Conservation (phyloP, 2,329 filamentous ascomycete genomes). For the Alternaria sp. region DNA sequence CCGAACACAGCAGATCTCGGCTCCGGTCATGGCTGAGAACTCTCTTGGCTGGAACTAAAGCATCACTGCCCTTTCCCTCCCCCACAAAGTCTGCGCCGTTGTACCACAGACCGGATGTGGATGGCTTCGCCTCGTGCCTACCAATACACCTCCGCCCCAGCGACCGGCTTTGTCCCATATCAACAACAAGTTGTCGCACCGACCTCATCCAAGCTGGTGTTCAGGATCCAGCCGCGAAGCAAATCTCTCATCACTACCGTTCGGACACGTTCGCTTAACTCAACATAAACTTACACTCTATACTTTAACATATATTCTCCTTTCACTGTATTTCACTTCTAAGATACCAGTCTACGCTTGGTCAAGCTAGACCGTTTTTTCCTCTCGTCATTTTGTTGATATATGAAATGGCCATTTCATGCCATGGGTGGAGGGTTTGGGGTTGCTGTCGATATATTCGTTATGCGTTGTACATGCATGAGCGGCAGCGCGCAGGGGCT, state of each 20-base stretch:
- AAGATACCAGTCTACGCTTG: slow-evolving; percentile 51
- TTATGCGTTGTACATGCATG: slow-evolving; percentile 28
- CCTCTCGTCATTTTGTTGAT: slow-evolving; percentile 28
- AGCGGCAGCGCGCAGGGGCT: slow-evolving; percentile 14
- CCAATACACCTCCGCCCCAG: slow-evolving; percentile 29
- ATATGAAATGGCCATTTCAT: slow-evolving; percentile 17
- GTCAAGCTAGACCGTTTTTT: slow-evolving; percentile 45
- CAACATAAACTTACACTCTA: slow-evolving; percentile 36
- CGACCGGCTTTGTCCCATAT: slow-evolving; percentile 8
- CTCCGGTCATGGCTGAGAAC: slow-evolving; percentile 91
- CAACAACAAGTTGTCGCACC: slow-evolving; percentile 5
- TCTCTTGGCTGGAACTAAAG: slow-evolving; percentile 91
- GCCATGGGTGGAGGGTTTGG: slow-evolving; percentile 24
- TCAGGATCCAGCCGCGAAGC: slow-evolving; percentile 17
- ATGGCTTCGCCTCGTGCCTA: slow-evolving; percentile 11
- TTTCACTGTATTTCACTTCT: slow-evolving; percentile 46
- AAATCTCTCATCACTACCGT: slow-evolving; percentile 34
- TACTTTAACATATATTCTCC: slow-evolving; percentile 35
- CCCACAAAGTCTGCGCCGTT: slow-evolving; percentile 30
- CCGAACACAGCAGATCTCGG: slow-evolving; percentile 78
- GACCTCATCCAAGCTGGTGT: slow-evolving; percentile 25
- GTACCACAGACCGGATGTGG: slow-evolving; percentile 37
- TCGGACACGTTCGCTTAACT: slow-evolving; percentile 45
- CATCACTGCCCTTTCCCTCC: not conserved
- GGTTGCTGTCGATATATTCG: slow-evolving; percentile 28